These are phyloP conservation scores for Puccinia brachypodii DNA, from an alignment of 1,284 basidiomycete genomes.

Conservation along the genomic window DNA sequence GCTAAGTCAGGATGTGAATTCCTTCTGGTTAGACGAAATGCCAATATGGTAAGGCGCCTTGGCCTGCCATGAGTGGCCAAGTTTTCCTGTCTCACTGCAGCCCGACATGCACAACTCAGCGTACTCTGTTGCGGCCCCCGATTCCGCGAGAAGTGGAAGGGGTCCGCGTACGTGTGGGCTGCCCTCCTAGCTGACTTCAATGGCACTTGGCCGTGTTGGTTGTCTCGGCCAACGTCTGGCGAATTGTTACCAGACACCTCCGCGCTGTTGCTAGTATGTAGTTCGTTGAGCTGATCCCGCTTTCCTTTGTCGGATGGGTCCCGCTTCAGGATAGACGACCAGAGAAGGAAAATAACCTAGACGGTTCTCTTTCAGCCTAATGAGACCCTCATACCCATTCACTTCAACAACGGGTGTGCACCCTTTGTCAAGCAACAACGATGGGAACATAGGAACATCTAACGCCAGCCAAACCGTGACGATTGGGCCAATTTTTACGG, in stretches of 20 bases:
- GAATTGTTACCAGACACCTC: not conserved
- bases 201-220: not conserved
- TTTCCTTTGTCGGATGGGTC: constrained; percentile 3
- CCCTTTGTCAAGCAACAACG: constrained; percentile 5
- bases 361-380: not conserved
- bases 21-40: not conserved
- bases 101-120: too few relatives aligned
- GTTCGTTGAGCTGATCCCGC: not conserved
- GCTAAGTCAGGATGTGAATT: too few relatives aligned
- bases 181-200: too few relatives aligned
- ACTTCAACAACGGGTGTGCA: constrained; percentile 5
- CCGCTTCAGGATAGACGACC: too few relatives aligned
- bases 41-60: not conserved
- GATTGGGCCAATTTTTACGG: not conserved
- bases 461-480: not conserved
- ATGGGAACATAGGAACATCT: not conserved
- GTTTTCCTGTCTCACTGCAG: not conserved
- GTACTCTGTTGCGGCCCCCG: too few relatives aligned
- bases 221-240: not conserved
- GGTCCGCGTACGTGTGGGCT: too few relatives aligned
- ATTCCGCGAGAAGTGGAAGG: too few relatives aligned
- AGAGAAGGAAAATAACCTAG: not conserved
- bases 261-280: not conserved
- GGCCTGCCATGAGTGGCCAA: not conserved
- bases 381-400: not conserved